Evolutionary conservation across 148 eudicot species (phyloP).

Genomic region (Spergularia bocconei): DNA sequence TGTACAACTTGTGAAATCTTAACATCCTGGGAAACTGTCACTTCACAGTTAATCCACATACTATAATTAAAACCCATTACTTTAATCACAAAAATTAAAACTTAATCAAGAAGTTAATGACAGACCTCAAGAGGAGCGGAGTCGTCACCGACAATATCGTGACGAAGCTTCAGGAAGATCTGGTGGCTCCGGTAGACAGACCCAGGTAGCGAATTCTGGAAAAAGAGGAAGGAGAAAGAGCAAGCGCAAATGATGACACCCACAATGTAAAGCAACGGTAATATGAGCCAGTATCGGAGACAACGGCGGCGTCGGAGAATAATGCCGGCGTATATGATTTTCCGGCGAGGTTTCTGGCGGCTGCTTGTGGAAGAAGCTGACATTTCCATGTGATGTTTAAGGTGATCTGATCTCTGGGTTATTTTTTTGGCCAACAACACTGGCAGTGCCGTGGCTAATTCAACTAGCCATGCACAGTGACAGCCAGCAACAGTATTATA

Average conservation of each 20-base stretch:
- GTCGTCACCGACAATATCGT: slow-evolving; percentile 40
- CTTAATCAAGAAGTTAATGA: not conserved
- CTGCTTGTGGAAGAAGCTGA: not conserved
- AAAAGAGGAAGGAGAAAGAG: slow-evolving; percentile 46
- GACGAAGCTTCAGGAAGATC: slow-evolving; percentile 53
- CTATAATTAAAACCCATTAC: not conserved
- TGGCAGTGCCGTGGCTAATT: not conserved
- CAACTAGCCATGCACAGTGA: no score
- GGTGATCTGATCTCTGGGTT: not conserved
- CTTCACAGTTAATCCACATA: not conserved
- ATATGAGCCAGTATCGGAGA: slow-evolving; percentile 45
- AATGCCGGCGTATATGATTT: slow-evolving; percentile 27
- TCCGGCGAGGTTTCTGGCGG: slow-evolving; percentile 37
- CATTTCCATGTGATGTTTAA: not conserved
- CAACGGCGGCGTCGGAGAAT: slow-evolving; percentile 37
- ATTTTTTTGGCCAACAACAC: no score
- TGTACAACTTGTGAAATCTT: no score
- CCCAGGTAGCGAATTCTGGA: slow-evolving; percentile 52
- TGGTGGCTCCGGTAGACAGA: slow-evolving; percentile 57
- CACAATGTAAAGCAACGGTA: slow-evolving; percentile 44
- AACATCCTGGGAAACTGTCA: no score
- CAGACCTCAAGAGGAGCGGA: slow-evolving; percentile 51
- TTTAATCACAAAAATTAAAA: not conserved
- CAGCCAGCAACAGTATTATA: no score
- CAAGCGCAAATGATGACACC: slow-evolving; percentile 53